phyloP scores from a whole-genome alignment of 495 filamentous ascomycete genomes.

The Choiromyces venosus region DNA sequence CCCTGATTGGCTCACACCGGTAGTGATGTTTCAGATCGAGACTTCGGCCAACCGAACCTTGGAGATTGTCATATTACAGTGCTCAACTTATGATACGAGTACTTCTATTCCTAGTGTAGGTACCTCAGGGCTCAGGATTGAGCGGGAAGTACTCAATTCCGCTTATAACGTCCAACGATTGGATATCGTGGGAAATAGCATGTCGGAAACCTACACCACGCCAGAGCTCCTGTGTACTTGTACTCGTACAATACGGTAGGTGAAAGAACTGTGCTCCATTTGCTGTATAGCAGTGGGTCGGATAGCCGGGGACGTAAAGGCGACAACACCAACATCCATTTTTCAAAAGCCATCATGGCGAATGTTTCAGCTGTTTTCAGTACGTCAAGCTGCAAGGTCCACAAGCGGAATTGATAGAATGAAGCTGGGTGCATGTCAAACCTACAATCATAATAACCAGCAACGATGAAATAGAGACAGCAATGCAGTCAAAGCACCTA shows the following conservation, averaged over 20 bases:
- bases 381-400: not conserved
- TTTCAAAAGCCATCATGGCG: not conserved
- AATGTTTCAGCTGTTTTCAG: not conserved
- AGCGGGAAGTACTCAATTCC: not conserved
- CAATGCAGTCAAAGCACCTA: not conserved
- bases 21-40: not conserved
- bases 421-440: not conserved
- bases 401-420: not conserved
- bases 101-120: not conserved
- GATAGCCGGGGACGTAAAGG: not conserved
- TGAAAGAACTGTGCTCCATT: not conserved
- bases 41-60: not conserved
- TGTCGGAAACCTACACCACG: not conserved
- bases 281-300: not conserved
- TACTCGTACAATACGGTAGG: no score
- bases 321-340: not conserved
- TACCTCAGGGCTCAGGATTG: not conserved
- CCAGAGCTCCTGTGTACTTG: not conserved
- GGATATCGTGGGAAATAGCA: not conserved
- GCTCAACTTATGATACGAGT: no score
- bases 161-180: not conserved
- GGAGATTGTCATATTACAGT: not conserved
- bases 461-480: not conserved
- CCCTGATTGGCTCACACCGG: not conserved
- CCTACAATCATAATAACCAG: not conserved